Evolutionary conservation across 106 monocot genomes (phyloP), one percentile per base, ranked within the genome.

Genomic region (Xerophyta viscosa): DNA sequence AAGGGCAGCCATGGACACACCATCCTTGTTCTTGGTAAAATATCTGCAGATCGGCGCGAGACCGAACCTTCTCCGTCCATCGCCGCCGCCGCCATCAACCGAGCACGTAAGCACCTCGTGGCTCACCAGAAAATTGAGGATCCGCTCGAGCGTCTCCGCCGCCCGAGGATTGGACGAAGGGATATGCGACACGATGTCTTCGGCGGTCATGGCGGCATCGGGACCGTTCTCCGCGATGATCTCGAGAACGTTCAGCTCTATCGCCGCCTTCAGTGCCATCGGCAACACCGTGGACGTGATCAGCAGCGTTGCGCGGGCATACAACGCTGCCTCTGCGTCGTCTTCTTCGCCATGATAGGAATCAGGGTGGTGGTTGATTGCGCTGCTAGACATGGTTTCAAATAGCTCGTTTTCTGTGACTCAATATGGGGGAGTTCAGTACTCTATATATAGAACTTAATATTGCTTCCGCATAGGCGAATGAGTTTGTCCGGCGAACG

Each of bases 1-100:
- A 0, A 68, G 25, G 17, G 55, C 29, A 3, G 74, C 61, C 42
- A 74, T 8, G 27, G 74, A 74, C 0, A 50, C 62, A 15, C 62
- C 62, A 37, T 62, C 62, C 37, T 50, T 6, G 20, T 62, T 50
- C 37, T 39, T 62, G 8, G 39, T 37, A 4, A 51, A 24, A 25
- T 22, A 62, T 26, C 29, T 53, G 17, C 41, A 27, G 3, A 37
- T 5, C 24, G 57, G 41, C 9, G 39, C 20, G 33, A 37, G 1
- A 2, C 63, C 48, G 6, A n/a, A n/a, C n/a, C n/a, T n/a, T n/a
- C 37, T 23, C 6, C n/a, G n/a, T 60, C 60, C 19, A 8, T 37
- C 54, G 11, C 47, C 55, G 36, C 63, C 56, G 44, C 21, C 39
- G 46, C 24, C 20, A 24, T 37, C 49, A 24, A 55, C 19, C 18